Evolutionary conservation across 345 rosid genomes (phyloP).

Genomic region (Psidium friedrichsthalianum): DNA sequence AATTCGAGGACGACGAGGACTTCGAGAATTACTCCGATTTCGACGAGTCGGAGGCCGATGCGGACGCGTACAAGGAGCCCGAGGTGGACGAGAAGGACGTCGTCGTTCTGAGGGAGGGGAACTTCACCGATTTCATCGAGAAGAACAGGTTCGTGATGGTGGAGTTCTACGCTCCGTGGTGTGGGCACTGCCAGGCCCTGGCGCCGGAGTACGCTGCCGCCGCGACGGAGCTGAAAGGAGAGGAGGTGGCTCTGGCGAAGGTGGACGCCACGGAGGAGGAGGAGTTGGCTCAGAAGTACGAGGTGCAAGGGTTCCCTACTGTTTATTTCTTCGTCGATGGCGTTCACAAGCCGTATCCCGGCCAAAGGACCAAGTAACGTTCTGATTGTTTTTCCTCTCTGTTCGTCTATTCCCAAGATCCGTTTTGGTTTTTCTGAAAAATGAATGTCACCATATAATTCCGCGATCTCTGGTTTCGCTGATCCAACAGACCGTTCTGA

Average conservation of each 20-base stretch:
- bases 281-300: conserved; percentile 71
- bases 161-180: conserved; percentile 99
- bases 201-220: conserved; percentile 99
- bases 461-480: neutral
- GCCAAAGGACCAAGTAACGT: conserved; percentile 80
- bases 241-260: conserved; percentile 72
- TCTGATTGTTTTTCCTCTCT: neutral
- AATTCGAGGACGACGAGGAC: conserved; percentile 28
- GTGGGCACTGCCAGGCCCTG: conserved; percentile 91
- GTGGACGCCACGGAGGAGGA: conserved; percentile 93
- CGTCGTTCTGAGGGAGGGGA: conserved; percentile 64
- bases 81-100: conserved; percentile 86
- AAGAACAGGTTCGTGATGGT: conserved; percentile 77
- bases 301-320: conserved; percentile 90
- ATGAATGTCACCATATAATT: neutral
- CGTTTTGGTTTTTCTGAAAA: neutral
- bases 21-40: conserved; percentile 47
- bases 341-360: conserved; percentile 63
- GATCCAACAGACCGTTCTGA: neutral
- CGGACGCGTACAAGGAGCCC: conserved; percentile 34
- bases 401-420: neutral
- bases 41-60: conserved; percentile 42
- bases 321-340: conserved; percentile 77
- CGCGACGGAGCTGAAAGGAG: conserved; percentile 71
- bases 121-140: conserved; percentile 59